Base-by-base conservation (phyloP, 73 alveolate species). In the Breviolum minutum region DNA sequence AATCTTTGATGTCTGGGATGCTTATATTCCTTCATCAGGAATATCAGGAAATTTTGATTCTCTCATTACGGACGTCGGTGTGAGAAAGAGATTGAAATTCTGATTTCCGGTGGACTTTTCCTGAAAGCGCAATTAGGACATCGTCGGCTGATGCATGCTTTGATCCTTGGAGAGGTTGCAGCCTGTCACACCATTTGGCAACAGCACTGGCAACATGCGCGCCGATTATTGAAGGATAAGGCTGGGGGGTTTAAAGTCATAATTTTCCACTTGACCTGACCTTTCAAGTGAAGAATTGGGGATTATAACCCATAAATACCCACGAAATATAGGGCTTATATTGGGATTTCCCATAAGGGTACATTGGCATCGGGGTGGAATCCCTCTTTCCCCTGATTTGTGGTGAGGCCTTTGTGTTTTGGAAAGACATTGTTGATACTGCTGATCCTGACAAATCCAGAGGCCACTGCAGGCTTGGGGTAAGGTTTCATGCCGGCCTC, bases 381-480 rank as follows among this genome's bases (percentile, higher is more conserved):
- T 17, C 24, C 74, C 74, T 66, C 74, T 13, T 11, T 66, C 74
- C 24, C 24, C 11, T 13, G 74, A 11, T 11, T 40, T 40, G 3
- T 40, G 54, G 3, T 32, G 40, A 86, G 94, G 94, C 94, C 64
- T 86, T 86, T 63, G 94, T 86, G n/a, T 29, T 29, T 26, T 86
- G 94, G 94, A 86, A 63, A 79, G 94, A 61, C 54, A 63, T 61
- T 19, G 76, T 86, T 11, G 94, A 86, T 27, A 86, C 94, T 16
- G 94, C 94, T 8, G 94, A 86, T 26, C 80, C 80, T 4, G 79
- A 22, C 29, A 9, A 30, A 11, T 61, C 77, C 54, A 22, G 76
- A 61, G 93, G 93, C 26, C 93, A 84, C 76, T 60, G 93, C 93
- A 84, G 93, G 93, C 93, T 7, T 68, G 83, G n/a, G 40, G 83